Percentiles rank a stretch among this genome's conserved stretches.
These are phyloP conservation scores for Solanum hybrid DNA, from an alignment of 305 asterid species.

Conservation along the genomic window DNA sequence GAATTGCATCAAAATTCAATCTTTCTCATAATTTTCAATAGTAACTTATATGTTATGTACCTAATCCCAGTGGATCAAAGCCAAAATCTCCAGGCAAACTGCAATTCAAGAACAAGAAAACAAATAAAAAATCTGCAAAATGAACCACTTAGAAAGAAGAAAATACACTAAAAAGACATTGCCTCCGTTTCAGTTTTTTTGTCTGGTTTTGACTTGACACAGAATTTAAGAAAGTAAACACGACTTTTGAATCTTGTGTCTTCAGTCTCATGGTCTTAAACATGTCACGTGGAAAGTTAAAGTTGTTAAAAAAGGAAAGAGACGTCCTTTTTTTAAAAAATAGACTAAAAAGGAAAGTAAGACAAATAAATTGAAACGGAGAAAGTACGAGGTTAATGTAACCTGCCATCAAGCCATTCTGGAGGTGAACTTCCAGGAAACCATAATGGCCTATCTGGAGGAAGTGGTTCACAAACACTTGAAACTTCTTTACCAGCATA, in stretches of 20 bases:
- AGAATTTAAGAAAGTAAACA: no score
- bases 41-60: conserved; percentile 16
- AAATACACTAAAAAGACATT: not conserved
- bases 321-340: no score
- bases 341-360: no score
- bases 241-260: no score
- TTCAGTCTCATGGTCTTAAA: no score
- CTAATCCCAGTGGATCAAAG: conserved; percentile 77
- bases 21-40: not conserved
- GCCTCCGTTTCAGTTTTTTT: not conserved
- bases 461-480: conserved; percentile 69
- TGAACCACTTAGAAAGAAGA: not conserved
- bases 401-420: conserved; percentile 89
- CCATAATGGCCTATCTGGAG: conserved; percentile 89
- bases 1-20: not conserved
- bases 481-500: conserved; percentile 68
- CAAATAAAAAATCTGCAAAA: not conserved
- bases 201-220: no score
- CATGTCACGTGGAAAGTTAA: no score
- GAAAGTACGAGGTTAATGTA: not conserved
- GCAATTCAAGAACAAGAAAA: conserved; percentile 6
- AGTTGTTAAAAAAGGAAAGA: no score
- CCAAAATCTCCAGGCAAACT: conserved; percentile 92
- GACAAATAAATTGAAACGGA: not conserved
- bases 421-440: conserved; percentile 88